These are phyloP conservation scores for Botryotinia convoluta DNA, from an alignment of 2,329 filamentous ascomycete genomes.

Conservation along the genomic window DNA sequence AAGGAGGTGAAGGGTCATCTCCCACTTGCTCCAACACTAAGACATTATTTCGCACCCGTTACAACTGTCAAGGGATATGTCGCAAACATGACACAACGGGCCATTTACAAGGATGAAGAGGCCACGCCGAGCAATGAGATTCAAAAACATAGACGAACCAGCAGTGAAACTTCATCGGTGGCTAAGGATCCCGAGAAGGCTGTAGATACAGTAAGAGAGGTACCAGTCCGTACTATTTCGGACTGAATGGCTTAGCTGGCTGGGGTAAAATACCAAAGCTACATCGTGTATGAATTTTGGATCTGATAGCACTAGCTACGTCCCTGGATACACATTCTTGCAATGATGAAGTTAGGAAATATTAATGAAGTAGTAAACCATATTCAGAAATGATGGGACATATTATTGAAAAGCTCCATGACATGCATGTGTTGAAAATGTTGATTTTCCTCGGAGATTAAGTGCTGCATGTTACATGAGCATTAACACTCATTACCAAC, in stretches of 20 bases:
- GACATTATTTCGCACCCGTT: slow-evolving; percentile 12
- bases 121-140: background rate
- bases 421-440: background rate
- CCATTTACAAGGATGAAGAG: slow-evolving; percentile 6
- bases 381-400: background rate
- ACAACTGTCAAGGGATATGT: background rate
- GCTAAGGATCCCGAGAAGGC: slow-evolving; percentile 20
- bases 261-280: background rate
- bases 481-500: background rate
- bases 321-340: background rate
- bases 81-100: slow-evolving; percentile 14
- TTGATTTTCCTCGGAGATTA: background rate
- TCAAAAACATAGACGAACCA: background rate
- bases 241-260: background rate
- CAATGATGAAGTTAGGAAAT: background rate
- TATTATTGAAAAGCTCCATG: background rate
- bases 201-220: slow-evolving; percentile 12
- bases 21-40: slow-evolving; percentile 34
- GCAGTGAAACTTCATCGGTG: background rate
- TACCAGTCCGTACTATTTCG: slow-evolving; percentile 22
- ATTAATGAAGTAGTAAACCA: background rate
- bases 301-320: background rate
- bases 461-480: background rate
- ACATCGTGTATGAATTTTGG: background rate
- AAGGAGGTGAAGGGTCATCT: slow-evolving; percentile 56